Conservation (phyloP, 2,329 filamentous ascomycete species). For the Metarhizium robertsii region DNA sequence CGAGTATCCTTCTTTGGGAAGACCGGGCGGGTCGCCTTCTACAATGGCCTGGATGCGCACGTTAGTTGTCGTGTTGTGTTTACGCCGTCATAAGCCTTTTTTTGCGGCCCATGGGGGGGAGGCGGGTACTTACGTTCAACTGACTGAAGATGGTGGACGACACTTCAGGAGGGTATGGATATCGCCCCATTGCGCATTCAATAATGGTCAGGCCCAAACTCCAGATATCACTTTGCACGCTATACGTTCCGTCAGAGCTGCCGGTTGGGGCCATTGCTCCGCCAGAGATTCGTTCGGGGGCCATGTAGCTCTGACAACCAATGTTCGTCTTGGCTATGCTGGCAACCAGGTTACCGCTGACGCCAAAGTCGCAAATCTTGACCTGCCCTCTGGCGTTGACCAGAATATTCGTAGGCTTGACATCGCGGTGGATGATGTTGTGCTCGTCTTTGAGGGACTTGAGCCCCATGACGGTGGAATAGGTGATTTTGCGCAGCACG, state of each 20-base stretch:
- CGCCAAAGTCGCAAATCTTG: slow-evolving; percentile 98
- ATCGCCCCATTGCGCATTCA: slow-evolving; percentile 87
- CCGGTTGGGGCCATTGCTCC: slow-evolving; percentile 66
- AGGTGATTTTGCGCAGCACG: slow-evolving; percentile 81
- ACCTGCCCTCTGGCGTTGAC: slow-evolving; percentile 83
- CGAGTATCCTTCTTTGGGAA: slow-evolving; percentile 73
- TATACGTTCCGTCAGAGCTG: slow-evolving; percentile 76
- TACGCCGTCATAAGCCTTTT: background rate
- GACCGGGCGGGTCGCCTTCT: slow-evolving; percentile 85
- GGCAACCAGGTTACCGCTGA: slow-evolving; percentile 90
- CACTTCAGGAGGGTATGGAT: slow-evolving; percentile 94
- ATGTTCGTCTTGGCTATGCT: slow-evolving; percentile 99
- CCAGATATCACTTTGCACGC: slow-evolving; percentile 97
- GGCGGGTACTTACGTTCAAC: slow-evolving; percentile 63
- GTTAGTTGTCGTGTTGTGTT: slow-evolving; percentile 4
- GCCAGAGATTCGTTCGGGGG: slow-evolving; percentile 86
- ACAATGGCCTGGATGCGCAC: slow-evolving; percentile 69
- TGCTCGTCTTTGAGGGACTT: slow-evolving; percentile 95
- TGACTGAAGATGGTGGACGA: slow-evolving; percentile 99
- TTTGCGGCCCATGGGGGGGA: background rate
- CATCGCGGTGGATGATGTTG: slow-evolving; percentile 97
- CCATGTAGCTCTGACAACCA: slow-evolving; percentile 99
- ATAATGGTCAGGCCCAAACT: slow-evolving; percentile 90
- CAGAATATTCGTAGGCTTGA: slow-evolving; percentile 98
- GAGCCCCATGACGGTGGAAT: slow-evolving; percentile 81